phyloP scores from a whole-genome alignment of 768 basidiomycete genomes.

The Clathrus columnatus region DNA sequence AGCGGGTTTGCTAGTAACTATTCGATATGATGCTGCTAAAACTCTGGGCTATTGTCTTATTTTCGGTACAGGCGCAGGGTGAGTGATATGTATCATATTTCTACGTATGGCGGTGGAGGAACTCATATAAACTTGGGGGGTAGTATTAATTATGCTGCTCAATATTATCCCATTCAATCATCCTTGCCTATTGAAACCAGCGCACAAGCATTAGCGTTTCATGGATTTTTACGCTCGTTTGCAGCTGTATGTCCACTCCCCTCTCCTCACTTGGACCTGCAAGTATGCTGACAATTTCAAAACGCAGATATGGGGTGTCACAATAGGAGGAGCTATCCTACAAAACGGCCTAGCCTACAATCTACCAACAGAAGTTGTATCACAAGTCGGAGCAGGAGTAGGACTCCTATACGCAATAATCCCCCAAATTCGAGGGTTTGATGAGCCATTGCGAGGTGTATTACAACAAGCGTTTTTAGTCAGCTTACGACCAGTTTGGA shows the following conservation, averaged over 20 bases:
- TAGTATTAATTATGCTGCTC: constrained; percentile 7
- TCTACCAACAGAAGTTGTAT: constrained; percentile 33
- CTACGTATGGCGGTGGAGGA: too few species aligned
- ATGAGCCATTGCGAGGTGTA: constrained; percentile 23
- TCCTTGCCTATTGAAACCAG: constrained; percentile 32
- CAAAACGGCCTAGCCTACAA: constrained; percentile 37
- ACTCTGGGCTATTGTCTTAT: constrained; percentile 26
- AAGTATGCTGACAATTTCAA: neutral
- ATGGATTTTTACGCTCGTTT: constrained; percentile 30
- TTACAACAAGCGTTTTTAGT: constrained; percentile 35
- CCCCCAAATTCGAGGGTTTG: constrained; percentile 30
- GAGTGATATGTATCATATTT: neutral
- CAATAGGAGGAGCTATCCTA: constrained; percentile 40
- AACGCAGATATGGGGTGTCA: constrained; percentile 40
- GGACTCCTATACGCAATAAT: constrained; percentile 40
- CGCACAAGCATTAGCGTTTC: constrained; percentile 38
- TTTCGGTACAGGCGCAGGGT: constrained; percentile 11
- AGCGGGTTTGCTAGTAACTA: constrained; percentile 26
- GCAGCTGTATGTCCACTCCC: constrained; percentile 21
- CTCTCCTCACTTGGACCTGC: too few species aligned
- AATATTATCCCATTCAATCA: constrained; percentile 39
- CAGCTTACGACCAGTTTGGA: constrained; percentile 33
- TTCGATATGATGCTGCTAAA: constrained; percentile 13
- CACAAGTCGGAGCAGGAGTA: constrained; percentile 27
- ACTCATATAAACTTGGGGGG: constrained; percentile 13